Base-by-base conservation (phyloP, 139 green algal genomes). In the Picocystis salinarum region DNA sequence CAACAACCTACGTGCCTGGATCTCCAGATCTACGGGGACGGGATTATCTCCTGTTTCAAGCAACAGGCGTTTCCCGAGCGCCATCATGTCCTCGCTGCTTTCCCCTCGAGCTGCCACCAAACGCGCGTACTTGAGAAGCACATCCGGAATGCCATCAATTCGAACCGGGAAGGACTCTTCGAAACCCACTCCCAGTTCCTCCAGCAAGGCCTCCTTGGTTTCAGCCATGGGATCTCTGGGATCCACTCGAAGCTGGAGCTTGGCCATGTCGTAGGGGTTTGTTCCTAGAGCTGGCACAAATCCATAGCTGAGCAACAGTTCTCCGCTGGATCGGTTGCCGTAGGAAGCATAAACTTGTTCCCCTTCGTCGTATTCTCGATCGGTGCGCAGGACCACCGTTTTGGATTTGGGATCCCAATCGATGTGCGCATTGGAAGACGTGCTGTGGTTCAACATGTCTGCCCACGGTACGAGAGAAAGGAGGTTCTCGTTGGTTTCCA, bases 361-460 rank as follows among this genome's bases (percentile, higher is more conserved):
- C 2, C 73, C 73, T 19, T 47, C 9, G 7, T 9, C 1, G 29
- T 78, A 80, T 20, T 15, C 17, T 4, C 48, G 33, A 23, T 83
- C 69, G 18, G 64, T 33, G 5, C 37, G 39, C 25, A 82, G 50
- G 26, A 69, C 58, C 7, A 82, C 63, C 9, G 45, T 30, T n/a
- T 34, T 26, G 11, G 27, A 45, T 2, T 18, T n/a, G 5, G 39
- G 28, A 28, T 62, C 53, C 47, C 48, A 70, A 13, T 53, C 40
- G 27, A 41, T 37, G 50, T 83, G 74, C n/a, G n/a, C n/a, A n/a
- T n/a, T n/a, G n/a, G n/a, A n/a, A n/a, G n/a, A n/a, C n/a, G n/a
- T n/a, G n/a, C n/a, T n/a, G n/a, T n/a, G n/a, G 33, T 83, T 83
- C 3, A 71, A 18, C 26, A 83, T 52, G 58, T 83, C 74, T 0